Percentiles rank a stretch among this genome's conserved stretches.
Conservation (phyloP, 164 flowering plant genomes). For the Chloranthus sessilifolius region DNA sequence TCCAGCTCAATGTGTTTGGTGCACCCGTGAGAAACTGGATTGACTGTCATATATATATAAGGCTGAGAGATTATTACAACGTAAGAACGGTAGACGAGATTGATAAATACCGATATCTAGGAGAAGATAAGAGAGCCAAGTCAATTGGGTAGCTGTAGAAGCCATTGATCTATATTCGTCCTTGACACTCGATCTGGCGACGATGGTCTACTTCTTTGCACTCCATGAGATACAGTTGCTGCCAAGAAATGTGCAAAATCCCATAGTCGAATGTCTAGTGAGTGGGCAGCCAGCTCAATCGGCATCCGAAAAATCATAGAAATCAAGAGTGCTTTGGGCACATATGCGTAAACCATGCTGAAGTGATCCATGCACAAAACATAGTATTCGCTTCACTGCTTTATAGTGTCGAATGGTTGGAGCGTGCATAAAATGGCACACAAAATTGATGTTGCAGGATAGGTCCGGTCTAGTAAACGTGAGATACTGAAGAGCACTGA, state of each 20-base stretch:
- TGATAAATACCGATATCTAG: not conserved
- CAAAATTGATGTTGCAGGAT: not conserved
- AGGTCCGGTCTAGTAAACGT: not conserved
- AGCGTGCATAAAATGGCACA: not conserved
- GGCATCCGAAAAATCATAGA: not conserved
- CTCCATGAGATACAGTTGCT: not conserved
- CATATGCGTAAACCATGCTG: not conserved
- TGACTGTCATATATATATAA: not conserved
- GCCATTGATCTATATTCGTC: not conserved
- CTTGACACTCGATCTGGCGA: not conserved
- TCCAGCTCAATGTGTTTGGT: too few relatives aligned
- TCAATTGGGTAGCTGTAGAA: not conserved
- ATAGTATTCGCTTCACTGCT: not conserved
- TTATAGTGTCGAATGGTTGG: not conserved
- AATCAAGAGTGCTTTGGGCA: not conserved
- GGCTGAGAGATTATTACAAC: not conserved
- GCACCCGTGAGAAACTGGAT: too few relatives aligned
- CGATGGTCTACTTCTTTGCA: not conserved
- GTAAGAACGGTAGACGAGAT: not conserved
- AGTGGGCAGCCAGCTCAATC: not conserved
- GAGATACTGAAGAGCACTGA: not conserved
- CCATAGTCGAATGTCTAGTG: not conserved
- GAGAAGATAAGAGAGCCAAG: not conserved
- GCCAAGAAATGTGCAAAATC: not conserved
- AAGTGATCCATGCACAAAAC: not conserved